phyloP scores from a whole-genome alignment of 2,329 filamentous ascomycete species.

The Xylaria sp. region DNA sequence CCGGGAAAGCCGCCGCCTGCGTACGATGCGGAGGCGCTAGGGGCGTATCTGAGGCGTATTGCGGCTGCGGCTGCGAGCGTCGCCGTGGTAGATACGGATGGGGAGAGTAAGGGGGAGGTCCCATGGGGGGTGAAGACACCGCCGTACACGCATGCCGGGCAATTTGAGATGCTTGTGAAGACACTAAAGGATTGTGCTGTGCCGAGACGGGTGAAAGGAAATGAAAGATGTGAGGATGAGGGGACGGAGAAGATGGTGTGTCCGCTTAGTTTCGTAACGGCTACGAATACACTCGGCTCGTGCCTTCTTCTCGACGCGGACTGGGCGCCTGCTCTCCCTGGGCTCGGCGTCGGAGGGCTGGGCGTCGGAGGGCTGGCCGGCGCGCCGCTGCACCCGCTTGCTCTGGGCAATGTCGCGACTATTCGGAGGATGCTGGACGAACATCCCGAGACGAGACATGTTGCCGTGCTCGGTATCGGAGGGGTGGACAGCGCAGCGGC shows the following conservation, averaged over 20 bases:
- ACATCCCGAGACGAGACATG: constrained; percentile 51
- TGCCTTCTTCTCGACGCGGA: constrained; percentile 60
- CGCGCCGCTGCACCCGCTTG: constrained; percentile 72
- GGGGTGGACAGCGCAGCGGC: constrained; percentile 70
- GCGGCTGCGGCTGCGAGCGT: constrained; percentile 31
- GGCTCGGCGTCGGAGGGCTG: constrained; percentile 72
- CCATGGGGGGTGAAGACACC: constrained; percentile 74
- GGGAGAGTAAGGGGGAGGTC: constrained; percentile 32
- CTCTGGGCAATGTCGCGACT: constrained; percentile 75
- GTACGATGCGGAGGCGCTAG: constrained; percentile 61
- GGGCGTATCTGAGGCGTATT: constrained; percentile 56
- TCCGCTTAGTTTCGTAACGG: constrained; percentile 71
- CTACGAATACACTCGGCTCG: constrained; percentile 75
- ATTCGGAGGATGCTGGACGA: constrained; percentile 65
- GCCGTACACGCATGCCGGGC: constrained; percentile 73
- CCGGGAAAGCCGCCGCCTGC: constrained; percentile 71
- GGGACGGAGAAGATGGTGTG: constrained; percentile 35
- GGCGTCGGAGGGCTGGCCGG: constrained; percentile 77
- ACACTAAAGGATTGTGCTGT: constrained; percentile 48
- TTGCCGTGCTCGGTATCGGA: constrained; percentile 73
- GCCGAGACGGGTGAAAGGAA: background rate
- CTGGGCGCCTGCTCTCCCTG: constrained; percentile 69
- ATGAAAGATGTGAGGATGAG: background rate
- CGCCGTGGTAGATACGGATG: too few relatives aligned
- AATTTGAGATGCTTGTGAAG: constrained; percentile 63